Conservation (phyloP, 73 alveolate genomes). For the Blepharisma japonicum region DNA sequence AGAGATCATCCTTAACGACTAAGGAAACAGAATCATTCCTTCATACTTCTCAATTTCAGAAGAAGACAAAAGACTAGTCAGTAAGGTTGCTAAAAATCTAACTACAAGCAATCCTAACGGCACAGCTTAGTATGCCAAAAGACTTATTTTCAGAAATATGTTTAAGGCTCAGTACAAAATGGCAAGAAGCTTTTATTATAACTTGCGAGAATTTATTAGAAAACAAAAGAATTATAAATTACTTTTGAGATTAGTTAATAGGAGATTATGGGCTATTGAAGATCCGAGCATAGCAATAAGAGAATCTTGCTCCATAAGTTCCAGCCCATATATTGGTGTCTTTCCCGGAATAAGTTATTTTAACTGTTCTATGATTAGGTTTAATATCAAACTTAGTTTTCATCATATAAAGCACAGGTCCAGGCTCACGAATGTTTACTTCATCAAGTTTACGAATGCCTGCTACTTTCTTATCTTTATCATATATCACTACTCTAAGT, state of each 20-base stretch:
- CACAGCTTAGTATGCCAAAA: slow-evolving; percentile 78
- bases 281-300: neutral
- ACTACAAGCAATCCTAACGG: slow-evolving; percentile 79
- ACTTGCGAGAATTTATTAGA: too few species aligned
- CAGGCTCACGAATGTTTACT: neutral
- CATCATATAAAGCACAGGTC: neutral
- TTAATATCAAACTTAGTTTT: neutral
- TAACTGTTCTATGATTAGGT: neutral
- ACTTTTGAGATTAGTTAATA: too few species aligned
- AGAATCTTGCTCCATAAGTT: slow-evolving; percentile 27
- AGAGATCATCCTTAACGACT: slow-evolving; percentile 89
- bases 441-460: neutral
- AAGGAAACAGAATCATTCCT: slow-evolving; percentile 86
- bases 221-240: too few species aligned
- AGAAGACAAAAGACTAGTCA: slow-evolving; percentile 84
- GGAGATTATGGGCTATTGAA: too few species aligned
- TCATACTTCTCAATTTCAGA: slow-evolving; percentile 86
- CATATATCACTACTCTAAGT: neutral
- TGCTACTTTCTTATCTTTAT: neutral
- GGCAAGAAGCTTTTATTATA: slow-evolving; percentile 85
- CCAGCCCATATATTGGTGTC: slow-evolving; percentile 17
- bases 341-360: neutral
- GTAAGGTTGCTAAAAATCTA: slow-evolving; percentile 92
- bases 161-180: slow-evolving; percentile 50
- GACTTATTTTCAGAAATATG: slow-evolving; percentile 64